These are phyloP conservation scores for Vicia sativa DNA, from an alignment of 306 rosid genomes.

Conservation along the genomic window DNA sequence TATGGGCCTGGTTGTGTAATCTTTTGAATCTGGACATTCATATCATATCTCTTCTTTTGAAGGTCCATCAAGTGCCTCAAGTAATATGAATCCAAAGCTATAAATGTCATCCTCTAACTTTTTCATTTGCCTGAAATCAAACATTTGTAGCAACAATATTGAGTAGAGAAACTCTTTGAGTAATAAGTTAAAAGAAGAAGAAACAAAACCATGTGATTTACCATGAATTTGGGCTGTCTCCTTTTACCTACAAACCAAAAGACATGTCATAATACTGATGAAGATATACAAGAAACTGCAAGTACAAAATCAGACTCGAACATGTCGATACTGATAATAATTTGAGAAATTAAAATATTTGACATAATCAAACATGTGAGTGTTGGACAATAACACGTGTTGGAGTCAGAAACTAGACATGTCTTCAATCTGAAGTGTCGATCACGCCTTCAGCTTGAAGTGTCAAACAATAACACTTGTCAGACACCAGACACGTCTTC, in stretches of 20 bases:
- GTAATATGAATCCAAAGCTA: conserved; percentile 84
- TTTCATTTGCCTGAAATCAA: conserved; percentile 74
- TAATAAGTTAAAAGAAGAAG: too few relatives aligned
- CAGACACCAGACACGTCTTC: neutral
- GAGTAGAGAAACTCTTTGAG: too few relatives aligned
- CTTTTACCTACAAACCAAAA: conserved; percentile 66
- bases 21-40: too few relatives aligned
- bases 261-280: conserved; percentile 33
- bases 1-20: too few relatives aligned
- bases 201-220: conserved; percentile 37
- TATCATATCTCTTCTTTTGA: too few relatives aligned
- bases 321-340: neutral
- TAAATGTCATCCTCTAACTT: conserved; percentile 84
- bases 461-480: neutral
- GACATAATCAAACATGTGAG: neutral
- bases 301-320: neutral
- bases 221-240: conserved; percentile 68
- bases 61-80: conserved; percentile 80
- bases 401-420: neutral
- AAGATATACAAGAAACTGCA: conserved; percentile 7
- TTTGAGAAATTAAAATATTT: neutral
- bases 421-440: too few relatives aligned
- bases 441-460: too few relatives aligned
- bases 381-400: neutral
- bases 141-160: too few relatives aligned